Percentiles rank a stretch among this genome's conserved stretches.
Evolutionary conservation across 148 eudicot species (phyloP).

Genomic region (Vaccinium darrowii): DNA sequence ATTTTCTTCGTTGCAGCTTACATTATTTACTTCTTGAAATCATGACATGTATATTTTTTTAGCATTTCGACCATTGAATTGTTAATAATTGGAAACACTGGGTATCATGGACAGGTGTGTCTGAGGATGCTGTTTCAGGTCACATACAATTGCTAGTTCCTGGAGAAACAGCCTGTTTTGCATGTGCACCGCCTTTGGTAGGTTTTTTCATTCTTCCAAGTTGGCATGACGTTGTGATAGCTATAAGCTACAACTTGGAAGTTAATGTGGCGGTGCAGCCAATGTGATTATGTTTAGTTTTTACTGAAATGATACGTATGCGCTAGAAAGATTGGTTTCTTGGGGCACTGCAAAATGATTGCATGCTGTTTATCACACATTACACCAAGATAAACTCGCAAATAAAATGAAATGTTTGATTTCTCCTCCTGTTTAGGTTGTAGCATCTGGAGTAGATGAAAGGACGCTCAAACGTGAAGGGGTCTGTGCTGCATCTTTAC

Average conservation of each 20-base stretch:
- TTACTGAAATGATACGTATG: background rate
- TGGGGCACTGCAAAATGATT: background rate
- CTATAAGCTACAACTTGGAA: background rate
- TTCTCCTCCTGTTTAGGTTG: slow-evolving; percentile 49
- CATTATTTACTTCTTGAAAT: slow-evolving; percentile 7
- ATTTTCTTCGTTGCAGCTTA: slow-evolving; percentile 10
- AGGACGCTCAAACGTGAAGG: slow-evolving; percentile 97
- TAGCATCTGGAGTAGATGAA: slow-evolving; percentile 95
- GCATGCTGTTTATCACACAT: background rate
- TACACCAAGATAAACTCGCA: background rate
- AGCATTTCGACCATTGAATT: background rate
- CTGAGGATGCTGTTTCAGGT: slow-evolving; percentile 99
- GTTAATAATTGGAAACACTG: slow-evolving; percentile 3
- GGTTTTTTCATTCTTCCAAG: slow-evolving; percentile 18
- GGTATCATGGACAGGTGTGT: slow-evolving; percentile 59
- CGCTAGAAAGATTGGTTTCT: background rate
- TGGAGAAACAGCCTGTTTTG: slow-evolving; percentile 98
- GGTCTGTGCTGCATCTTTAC: slow-evolving; percentile 98
- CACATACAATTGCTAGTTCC: slow-evolving; percentile 94
- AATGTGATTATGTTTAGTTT: background rate
- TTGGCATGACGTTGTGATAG: background rate
- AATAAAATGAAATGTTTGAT: background rate
- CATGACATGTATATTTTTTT: background rate
- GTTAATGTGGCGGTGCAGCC: background rate
- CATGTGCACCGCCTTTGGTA: slow-evolving; percentile 98